phyloP scores from a whole-genome alignment of 2,329 filamentous ascomycete species.

The Phialocephala subalpina region DNA sequence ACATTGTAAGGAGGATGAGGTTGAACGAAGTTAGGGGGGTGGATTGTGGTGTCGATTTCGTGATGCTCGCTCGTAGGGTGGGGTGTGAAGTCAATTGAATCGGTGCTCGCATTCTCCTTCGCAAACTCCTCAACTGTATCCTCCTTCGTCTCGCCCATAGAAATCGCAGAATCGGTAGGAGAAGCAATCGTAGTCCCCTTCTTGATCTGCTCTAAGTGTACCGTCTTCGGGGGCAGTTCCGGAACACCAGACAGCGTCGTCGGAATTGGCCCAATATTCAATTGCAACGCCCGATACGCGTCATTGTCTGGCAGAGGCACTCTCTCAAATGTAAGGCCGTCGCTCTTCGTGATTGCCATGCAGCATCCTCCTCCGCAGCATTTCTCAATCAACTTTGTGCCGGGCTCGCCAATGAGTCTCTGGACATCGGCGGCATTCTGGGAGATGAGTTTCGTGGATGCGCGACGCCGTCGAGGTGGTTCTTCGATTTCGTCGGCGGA shows the following conservation, averaged over 20 bases:
- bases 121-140: not conserved
- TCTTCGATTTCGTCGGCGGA: slow-evolving; percentile 55
- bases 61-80: slow-evolving; percentile 29
- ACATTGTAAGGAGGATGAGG: slow-evolving; percentile 94
- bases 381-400: slow-evolving; percentile 66
- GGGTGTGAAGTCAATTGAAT: slow-evolving; percentile 45
- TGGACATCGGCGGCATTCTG: slow-evolving; percentile 69
- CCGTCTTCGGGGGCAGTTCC: slow-evolving; percentile 77
- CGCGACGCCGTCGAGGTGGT: slow-evolving; percentile 63
- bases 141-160: slow-evolving; percentile 43
- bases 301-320: slow-evolving; percentile 77
- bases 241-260: slow-evolving; percentile 75
- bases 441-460: slow-evolving; percentile 73
- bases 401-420: slow-evolving; percentile 70
- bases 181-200: slow-evolving; percentile 48
- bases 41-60: slow-evolving; percentile 64
- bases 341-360: slow-evolving; percentile 55
- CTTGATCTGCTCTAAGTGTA: slow-evolving; percentile 71
- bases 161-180: slow-evolving; percentile 58
- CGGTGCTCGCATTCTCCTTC: slow-evolving; percentile 19
- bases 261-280: slow-evolving; percentile 80
- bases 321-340: slow-evolving; percentile 59
- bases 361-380: slow-evolving; percentile 73
- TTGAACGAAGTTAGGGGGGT: slow-evolving; percentile 90
- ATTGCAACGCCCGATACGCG: slow-evolving; percentile 80